phyloP scores from a whole-genome alignment of 306 rosid genomes.

The Acmispon strigosus region DNA sequence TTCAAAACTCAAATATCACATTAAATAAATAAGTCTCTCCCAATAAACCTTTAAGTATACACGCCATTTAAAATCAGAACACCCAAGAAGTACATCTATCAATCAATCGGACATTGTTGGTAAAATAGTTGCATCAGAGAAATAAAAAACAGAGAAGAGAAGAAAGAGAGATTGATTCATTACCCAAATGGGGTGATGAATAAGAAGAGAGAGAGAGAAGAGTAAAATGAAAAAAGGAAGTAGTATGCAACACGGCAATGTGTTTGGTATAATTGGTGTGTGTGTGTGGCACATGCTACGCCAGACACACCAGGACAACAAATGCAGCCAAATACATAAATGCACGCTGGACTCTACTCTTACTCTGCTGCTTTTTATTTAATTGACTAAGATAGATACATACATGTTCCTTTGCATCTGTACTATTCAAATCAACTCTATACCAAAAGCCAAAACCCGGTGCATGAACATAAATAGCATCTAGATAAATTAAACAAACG shows the following conservation, averaged over 20 bases:
- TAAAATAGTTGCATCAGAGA: too few species aligned
- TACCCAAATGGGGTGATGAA: neutral
- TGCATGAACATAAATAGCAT: neutral
- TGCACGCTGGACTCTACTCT: too few species aligned
- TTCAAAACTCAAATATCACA: too few species aligned
- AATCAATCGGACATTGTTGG: too few species aligned
- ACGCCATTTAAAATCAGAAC: too few species aligned
- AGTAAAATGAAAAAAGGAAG: slow-evolving; percentile 1
- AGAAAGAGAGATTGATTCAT: neutral
- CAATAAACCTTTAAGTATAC: too few species aligned
- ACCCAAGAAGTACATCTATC: too few species aligned
- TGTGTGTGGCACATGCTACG: slow-evolving; percentile 57
- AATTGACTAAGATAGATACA: neutral
- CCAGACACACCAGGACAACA: slow-evolving; percentile 34
- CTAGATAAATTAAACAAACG: neutral
- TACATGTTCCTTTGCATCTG: neutral
- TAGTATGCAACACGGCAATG: slow-evolving; percentile 51
- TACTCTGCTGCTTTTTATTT: neutral
- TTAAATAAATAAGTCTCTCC: too few species aligned
- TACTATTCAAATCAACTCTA: slow-evolving; percentile 9
- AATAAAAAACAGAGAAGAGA: neutral
- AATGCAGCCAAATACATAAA: slow-evolving; percentile 43
- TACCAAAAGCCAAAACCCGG: slow-evolving; percentile 2
- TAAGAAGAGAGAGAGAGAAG: neutral
- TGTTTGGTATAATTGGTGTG: slow-evolving; percentile 29